Percentiles rank a stretch among this genome's conserved stretches.
Conservation (phyloP, 2,329 filamentous ascomycete genomes). For the Fusarium hainanense region DNA sequence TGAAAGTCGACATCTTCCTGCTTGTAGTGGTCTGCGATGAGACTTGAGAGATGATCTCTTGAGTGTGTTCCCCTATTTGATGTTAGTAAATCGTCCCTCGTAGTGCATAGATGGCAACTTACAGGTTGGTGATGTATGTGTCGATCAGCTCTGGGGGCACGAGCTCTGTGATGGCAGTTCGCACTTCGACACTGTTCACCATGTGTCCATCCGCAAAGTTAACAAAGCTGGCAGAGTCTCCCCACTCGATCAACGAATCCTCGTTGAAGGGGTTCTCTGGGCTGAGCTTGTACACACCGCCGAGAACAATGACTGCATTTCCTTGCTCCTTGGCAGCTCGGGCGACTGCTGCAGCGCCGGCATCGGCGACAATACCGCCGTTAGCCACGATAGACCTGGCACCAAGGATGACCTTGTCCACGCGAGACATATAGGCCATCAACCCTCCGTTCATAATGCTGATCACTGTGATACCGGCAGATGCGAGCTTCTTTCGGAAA, state of each 20-base stretch:
- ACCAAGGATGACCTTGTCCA: slow-evolving; percentile 93
- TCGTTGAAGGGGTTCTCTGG: slow-evolving; percentile 88
- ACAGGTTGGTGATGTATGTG: slow-evolving; percentile 84
- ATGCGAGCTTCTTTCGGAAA: slow-evolving; percentile 81
- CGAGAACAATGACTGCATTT: slow-evolving; percentile 87
- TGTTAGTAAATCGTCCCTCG: neutral
- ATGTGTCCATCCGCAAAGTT: slow-evolving; percentile 82
- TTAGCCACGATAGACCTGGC: slow-evolving; percentile 90
- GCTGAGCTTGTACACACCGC: slow-evolving; percentile 92
- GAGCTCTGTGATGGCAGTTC: slow-evolving; percentile 84
- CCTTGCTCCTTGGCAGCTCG: slow-evolving; percentile 84
- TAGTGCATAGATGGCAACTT: slow-evolving; percentile 47
- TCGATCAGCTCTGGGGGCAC: slow-evolving; percentile 80
- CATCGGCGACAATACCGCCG: slow-evolving; percentile 84
- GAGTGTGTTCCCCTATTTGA: slow-evolving; percentile 70
- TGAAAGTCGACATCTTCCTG: slow-evolving; percentile 75
- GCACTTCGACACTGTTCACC: slow-evolving; percentile 80
- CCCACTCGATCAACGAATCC: slow-evolving; percentile 86
- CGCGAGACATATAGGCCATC: slow-evolving; percentile 92
- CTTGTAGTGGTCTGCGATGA: slow-evolving; percentile 81
- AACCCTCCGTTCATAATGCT: slow-evolving; percentile 86
- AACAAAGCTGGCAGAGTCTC: slow-evolving; percentile 80
- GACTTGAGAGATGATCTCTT: slow-evolving; percentile 76
- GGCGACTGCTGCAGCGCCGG: slow-evolving; percentile 85
- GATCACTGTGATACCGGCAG: slow-evolving; percentile 83